Evolutionary conservation across 306 rosid genomes (phyloP), one percentile per base, ranked within the genome.

Genomic region (Luffa aegyptiaca): DNA sequence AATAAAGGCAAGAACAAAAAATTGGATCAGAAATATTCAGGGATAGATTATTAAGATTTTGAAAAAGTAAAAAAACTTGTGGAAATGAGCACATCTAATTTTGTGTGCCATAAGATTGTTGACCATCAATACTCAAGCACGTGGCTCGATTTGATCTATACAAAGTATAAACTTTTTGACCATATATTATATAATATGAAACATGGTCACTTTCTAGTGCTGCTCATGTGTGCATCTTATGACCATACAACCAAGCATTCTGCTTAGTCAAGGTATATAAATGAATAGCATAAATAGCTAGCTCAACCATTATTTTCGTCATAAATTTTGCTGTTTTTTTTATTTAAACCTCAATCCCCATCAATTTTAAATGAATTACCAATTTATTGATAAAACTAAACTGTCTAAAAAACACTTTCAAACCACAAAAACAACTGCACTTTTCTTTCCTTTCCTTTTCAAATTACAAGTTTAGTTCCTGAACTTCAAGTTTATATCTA

Each of bases 101-200:
- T 48, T 14, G 77, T 72, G 77, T 48, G n/a, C 12, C 39, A 45
- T 48, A 72, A 72, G 77, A 72, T 72, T 72, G 77, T 72, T 72
- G 77, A 46, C 58, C 77, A 70, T 45, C 56, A 42, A 11, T 44
- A 2, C 56, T 45, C 56, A 45, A 45, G 36, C 77, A 72, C 53
- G 77, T 72, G 77, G 58, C 58, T 48, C 13, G 12, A 66, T 17
- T 66, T 41, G 17, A 41, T 42, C 37, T 69, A 44, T n/a, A 42
- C 4, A 69, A 69, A 41, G 5, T 9, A 44, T 4, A 42, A 5
- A 70, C 75, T 44, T 69, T 69, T 69, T 42, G 53, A 69, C 75
- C 53, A 69, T 69, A 41, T 17, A 17, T 18, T 42, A 17, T 59
- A 20, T 21, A 2, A 42, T 41, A 41, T 10, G 51, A 68, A 64